Base-by-base conservation (phyloP, 2,329 filamentous ascomycete genomes). In the Leptographium procerum region DNA sequence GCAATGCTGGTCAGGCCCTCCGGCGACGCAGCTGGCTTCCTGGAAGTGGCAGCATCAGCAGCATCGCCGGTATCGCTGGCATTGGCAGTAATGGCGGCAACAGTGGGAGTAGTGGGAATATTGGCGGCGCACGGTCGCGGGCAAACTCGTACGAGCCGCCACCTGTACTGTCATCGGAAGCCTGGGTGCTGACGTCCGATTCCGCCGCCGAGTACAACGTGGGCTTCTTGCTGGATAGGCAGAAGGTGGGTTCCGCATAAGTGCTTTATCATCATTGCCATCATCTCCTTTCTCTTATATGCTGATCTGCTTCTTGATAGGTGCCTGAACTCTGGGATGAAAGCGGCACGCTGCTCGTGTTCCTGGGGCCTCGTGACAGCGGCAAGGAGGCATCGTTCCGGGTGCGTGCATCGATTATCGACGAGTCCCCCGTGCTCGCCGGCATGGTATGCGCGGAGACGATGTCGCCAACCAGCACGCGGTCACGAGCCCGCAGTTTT, bases 311-410 rank as follows among this genome's bases (percentile, higher is more conserved):
- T 3, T 31, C 19, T 59, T 1, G 1, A 43, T 19, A 84, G 81
- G 80, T 86, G 4, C 81, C 83, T 1, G 84, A 87, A 67, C 69
- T 87, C 24, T 87, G 84, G 84, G 81, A 83, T 62, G 82, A 85
- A 57, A 71, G 69, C 56, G 83, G 80, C 45, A 77, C 77, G 61
- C 76, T 85, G 28, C 72, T 75, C 55, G 75, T 87, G 24, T 82
- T 83, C 64, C 69, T 87, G 4, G 79, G 79, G 58, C 75, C 82
- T 1, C 76, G 73, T 57, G 71, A 72, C 6, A 77, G 72, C 60
- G 76, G 76, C 11, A 69, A 68, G 10, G 79, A 79, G 0, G 77
- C 83, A 2, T 85, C 81, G 0, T 86, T 86, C 71, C 84, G 81
- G 65, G 76, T 86, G 8, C 75, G 75, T 40, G 75, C 78, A 33